phyloP scores from a whole-genome alignment of 2,329 filamentous ascomycete genomes.

The Xylaria digitata region DNA sequence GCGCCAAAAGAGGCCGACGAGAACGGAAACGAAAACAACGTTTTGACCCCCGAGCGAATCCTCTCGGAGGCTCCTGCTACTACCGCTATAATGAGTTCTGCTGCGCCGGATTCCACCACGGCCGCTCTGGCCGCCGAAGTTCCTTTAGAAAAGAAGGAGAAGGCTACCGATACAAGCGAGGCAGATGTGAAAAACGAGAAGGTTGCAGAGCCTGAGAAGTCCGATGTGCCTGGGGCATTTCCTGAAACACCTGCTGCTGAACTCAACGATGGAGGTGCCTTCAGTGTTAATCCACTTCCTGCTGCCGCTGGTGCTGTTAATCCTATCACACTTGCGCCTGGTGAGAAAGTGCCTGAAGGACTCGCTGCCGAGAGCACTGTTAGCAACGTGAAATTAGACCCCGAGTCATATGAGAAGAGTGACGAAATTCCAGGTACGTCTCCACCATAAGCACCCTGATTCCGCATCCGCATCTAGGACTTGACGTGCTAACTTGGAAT shows the following conservation, averaged over 20 bases:
- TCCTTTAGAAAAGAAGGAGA: constrained; percentile 67
- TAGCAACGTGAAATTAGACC: constrained; percentile 79
- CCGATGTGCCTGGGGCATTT: constrained; percentile 73
- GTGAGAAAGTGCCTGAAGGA: constrained; percentile 81
- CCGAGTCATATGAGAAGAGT: constrained; percentile 87
- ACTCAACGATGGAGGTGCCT: constrained; percentile 50
- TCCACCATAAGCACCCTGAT: constrained; percentile 8
- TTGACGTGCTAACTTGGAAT: constrained; percentile 28
- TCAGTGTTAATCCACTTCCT: constrained; percentile 71
- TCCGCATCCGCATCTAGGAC: neutral
- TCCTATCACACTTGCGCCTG: constrained; percentile 81
- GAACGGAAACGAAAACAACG: constrained; percentile 91
- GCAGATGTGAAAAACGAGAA: constrained; percentile 27
- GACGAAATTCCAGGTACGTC: constrained; percentile 67
- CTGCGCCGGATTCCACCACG: constrained; percentile 77
- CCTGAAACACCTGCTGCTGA: constrained; percentile 75
- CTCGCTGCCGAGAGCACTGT: constrained; percentile 76
- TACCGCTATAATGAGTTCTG: constrained; percentile 71
- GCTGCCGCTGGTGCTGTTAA: constrained; percentile 76
- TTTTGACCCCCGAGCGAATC: constrained; percentile 81
- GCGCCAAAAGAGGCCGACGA: constrained; percentile 85
- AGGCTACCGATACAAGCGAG: constrained; percentile 45
- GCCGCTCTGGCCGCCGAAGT: constrained; percentile 74
- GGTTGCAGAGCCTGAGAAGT: constrained; percentile 45
- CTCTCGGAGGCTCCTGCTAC: constrained; percentile 58